phyloP scores from a whole-genome alignment of 305 asterid species.

The Fraxinus sp. region DNA sequence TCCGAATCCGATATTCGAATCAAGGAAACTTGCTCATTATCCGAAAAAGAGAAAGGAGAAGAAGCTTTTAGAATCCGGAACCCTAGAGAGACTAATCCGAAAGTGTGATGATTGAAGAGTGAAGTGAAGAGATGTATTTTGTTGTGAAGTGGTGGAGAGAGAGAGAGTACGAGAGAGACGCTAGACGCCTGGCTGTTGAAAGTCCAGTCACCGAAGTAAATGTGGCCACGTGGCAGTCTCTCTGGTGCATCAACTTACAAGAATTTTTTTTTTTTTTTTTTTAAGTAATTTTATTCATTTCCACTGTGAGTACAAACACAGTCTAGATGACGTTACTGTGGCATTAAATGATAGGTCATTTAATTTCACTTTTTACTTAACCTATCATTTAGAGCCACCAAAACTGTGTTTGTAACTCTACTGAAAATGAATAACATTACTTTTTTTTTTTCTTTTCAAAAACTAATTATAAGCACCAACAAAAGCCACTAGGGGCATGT shows the following conservation, averaged over 20 bases:
- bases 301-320: too few species aligned
- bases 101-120: background rate
- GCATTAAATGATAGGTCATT: too few species aligned
- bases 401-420: too few species aligned
- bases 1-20: conserved; percentile 22
- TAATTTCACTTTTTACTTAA: too few species aligned
- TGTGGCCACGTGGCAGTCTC: conserved; percentile 38
- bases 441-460: background rate
- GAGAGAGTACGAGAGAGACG: conserved; percentile 22
- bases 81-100: background rate
- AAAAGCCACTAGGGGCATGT: background rate
- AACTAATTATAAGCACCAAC: background rate
- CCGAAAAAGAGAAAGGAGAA: conserved; percentile 11
- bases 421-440: too few species aligned
- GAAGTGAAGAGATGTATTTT: background rate
- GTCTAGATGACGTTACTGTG: too few species aligned
- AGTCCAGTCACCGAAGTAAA: conserved; percentile 30
- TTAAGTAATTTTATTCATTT: too few species aligned
- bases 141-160: background rate
- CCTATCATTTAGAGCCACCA: too few species aligned
- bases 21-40: background rate
- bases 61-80: conserved; percentile 9
- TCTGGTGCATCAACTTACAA: conserved; percentile 15
- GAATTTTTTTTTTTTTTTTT: background rate
- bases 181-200: conserved; percentile 24